Evolutionary conservation across 2,329 filamentous ascomycete species (phyloP).

Genomic region (Trichophyton schoenleinii): DNA sequence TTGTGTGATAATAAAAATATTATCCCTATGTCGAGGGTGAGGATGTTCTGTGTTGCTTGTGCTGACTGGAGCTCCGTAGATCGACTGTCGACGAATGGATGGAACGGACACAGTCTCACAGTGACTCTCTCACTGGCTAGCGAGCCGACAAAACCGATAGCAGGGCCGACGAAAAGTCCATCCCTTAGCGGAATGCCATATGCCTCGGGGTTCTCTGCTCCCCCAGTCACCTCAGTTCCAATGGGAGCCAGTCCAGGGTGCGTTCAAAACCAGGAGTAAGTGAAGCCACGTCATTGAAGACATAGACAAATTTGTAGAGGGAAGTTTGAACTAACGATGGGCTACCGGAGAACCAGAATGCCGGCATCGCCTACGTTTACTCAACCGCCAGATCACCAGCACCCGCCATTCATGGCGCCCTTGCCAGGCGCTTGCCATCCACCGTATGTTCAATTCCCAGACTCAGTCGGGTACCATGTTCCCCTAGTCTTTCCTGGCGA

Average conservation of each 20-base stretch:
- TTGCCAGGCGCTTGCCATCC: slow-evolving; percentile 5
- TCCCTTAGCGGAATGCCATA: slow-evolving; percentile 19
- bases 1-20: neutral
- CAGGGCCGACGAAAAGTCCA: slow-evolving; percentile 31
- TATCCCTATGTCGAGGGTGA: neutral
- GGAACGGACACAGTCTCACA: slow-evolving; percentile 32
- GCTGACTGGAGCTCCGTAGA: slow-evolving; percentile 17
- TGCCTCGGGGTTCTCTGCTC: slow-evolving; percentile 21
- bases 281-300: neutral
- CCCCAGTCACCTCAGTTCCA: slow-evolving; percentile 15
- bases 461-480: slow-evolving; percentile 12
- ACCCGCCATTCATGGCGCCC: slow-evolving; percentile 8
- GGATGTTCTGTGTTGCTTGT: neutral
- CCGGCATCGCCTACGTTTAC: slow-evolving; percentile 11
- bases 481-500: slow-evolving; percentile 12
- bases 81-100: slow-evolving; percentile 30
- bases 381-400: slow-evolving; percentile 11
- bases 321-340: neutral
- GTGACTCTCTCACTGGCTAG: slow-evolving; percentile 31
- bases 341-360: slow-evolving; percentile 6
- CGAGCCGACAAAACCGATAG: slow-evolving; percentile 30
- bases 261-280: slow-evolving; percentile 28
- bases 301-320: neutral
- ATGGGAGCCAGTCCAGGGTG: slow-evolving; percentile 22
- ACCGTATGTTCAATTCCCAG: slow-evolving; percentile 9